These are phyloP conservation scores for Rhizopus sp. DNA, from an alignment of 371 early-diverging fungal species.

Conservation along the genomic window DNA sequence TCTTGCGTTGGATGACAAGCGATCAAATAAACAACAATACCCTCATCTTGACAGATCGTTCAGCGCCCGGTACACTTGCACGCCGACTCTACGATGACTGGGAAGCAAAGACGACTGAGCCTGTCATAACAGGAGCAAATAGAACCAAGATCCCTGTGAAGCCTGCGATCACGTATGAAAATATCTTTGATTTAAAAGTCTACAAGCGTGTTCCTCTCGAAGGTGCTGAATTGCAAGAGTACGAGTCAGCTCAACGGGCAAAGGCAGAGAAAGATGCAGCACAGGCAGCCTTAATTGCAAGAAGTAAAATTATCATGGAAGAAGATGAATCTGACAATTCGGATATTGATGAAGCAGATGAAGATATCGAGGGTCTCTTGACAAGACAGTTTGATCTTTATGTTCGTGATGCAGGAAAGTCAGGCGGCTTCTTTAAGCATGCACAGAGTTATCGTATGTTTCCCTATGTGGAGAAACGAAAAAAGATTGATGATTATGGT, in stretches of 20 bases:
- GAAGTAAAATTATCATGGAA: slow-evolving; percentile 70
- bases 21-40: slow-evolving; percentile 45
- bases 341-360: slow-evolving; percentile 67
- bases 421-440: slow-evolving; percentile 80
- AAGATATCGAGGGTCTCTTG: slow-evolving; percentile 56
- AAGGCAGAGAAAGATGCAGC: slow-evolving; percentile 74
- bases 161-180: slow-evolving; percentile 53
- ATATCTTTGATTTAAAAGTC: slow-evolving; percentile 38
- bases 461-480: slow-evolving; percentile 80
- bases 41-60: slow-evolving; percentile 79
- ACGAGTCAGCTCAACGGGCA: slow-evolving; percentile 61
- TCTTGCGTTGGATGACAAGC: slow-evolving; percentile 66
- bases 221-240: slow-evolving; percentile 82
- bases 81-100: slow-evolving; percentile 74
- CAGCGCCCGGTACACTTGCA: slow-evolving; percentile 72
- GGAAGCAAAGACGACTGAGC: slow-evolving; percentile 32
- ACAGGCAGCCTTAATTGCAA: slow-evolving; percentile 70
- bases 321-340: slow-evolving; percentile 70
- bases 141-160: slow-evolving; percentile 36
- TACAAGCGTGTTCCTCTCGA: slow-evolving; percentile 76
- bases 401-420: slow-evolving; percentile 69
- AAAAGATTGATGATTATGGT: slow-evolving; percentile 93
- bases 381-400: slow-evolving; percentile 76
- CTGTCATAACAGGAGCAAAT: background rate
- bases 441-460: slow-evolving; percentile 87